Percentiles rank a stretch among this genome's conserved stretches.
Evolutionary conservation across 441 rosid species (phyloP).

Genomic region (Bruguiera hainesii): DNA sequence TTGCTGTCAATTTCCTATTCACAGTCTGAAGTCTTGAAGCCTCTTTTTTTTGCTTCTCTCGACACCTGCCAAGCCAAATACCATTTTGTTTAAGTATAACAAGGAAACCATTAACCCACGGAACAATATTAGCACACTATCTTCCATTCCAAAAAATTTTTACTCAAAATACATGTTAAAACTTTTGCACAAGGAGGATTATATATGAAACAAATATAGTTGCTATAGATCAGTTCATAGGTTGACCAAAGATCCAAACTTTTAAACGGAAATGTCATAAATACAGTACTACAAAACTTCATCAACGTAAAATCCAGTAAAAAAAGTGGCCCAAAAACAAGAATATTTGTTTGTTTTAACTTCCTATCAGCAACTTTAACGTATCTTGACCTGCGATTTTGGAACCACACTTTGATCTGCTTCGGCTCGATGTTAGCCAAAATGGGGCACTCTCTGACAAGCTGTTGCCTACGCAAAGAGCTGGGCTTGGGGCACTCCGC

Average conservation of each 20-base stretch:
- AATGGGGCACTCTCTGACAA: constrained; percentile 95
- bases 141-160: background rate
- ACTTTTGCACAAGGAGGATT: background rate
- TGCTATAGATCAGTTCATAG: background rate
- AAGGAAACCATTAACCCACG: background rate
- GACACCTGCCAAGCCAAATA: constrained; percentile 60
- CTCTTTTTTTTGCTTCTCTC: constrained; percentile 99
- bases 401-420: constrained; percentile 99
- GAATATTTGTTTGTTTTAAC: too few relatives aligned
- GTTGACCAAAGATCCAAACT: constrained; percentile 5
- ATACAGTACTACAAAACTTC: background rate
- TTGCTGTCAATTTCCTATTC: constrained; percentile 84
- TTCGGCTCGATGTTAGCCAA: constrained; percentile 90
- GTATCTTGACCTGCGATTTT: constrained; percentile 70
- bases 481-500: constrained; percentile 98
- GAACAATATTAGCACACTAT: constrained; percentile 4
- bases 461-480: constrained; percentile 84
- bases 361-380: background rate
- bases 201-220: background rate
- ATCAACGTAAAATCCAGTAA: constrained; percentile 5
- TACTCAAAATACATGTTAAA: background rate
- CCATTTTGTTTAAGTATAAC: constrained; percentile 14
- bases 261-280: background rate
- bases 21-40: constrained; percentile 90
- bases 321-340: background rate